Evolutionary conservation across 352 stramenopile species (phyloP), one percentile per base, ranked within the genome.

Genomic region (Peronospora tabacina): DNA sequence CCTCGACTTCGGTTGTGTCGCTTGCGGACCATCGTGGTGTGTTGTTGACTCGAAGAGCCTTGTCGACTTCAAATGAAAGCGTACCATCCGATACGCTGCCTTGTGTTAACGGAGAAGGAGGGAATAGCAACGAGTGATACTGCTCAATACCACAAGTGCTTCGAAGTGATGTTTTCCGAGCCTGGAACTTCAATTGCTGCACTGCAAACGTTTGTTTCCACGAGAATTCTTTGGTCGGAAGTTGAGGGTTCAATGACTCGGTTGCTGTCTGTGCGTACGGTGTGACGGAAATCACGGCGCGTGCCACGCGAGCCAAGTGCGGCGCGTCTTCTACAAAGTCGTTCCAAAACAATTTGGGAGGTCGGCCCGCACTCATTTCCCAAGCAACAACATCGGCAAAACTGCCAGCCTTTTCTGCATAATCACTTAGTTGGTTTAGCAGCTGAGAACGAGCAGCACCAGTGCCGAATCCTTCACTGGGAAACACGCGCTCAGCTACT

Each of bases 341-440:
- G 4, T 63, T 55, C 72, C 72, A 83, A 37, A 83, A 83, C 2
- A 53, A 30, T 35, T 65, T 58, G 15, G 72, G 63, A 7, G 58
- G 30, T 16, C 57, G 42, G n/a, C 65, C 69, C 0, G 38, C 48
- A 34, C 54, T 75, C 69, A 81, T 75, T 52, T 81, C 69, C 72
- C 72, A 83, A 17, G 47, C 54, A 28, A 83, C 55, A 3, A 54
- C 41, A 49, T 80, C 69, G 1, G 32, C 52, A 56, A 83, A 83
- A 35, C 51, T 48, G 8, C 43, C 61, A 19, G 65, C 49, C 34
- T 68, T 65, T 20, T 72, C 66, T 13, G 61, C 20, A 45, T 64
- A 81, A 28, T 77, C 35, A 8, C 55, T 52, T 7, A 84, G 28
- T 29, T 84, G 64, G 8, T 42, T 47, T 20, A 84, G 50, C 35